phyloP scores from a whole-genome alignment of 768 basidiomycete species.

The Ephemerocybe angulata region DNA sequence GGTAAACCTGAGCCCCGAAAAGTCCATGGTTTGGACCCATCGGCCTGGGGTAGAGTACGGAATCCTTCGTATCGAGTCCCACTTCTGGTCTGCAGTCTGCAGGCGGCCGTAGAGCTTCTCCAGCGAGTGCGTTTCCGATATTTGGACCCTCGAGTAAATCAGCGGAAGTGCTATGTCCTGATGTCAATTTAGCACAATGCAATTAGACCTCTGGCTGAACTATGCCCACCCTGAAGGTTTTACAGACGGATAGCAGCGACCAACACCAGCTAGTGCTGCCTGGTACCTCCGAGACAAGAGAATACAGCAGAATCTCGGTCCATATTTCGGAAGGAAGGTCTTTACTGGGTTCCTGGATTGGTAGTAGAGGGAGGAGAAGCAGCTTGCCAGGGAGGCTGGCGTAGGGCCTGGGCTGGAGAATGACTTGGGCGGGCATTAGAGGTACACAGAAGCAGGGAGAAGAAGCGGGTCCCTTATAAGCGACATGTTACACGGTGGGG shows the following conservation, averaged over 20 bases:
- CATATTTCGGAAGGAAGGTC: slow-evolving; percentile 70
- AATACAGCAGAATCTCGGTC: slow-evolving; percentile 54
- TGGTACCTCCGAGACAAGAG: slow-evolving; percentile 22
- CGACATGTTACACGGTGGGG: no score
- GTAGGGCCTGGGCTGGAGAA: slow-evolving; percentile 68
- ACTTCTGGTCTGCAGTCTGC: slow-evolving; percentile 62
- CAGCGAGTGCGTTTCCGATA: slow-evolving; percentile 43
- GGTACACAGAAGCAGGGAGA: neutral
- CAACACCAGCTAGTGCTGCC: slow-evolving; percentile 24
- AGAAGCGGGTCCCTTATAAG: no score
- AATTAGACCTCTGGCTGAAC: neutral
- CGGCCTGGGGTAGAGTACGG: slow-evolving; percentile 85
- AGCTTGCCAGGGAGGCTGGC: slow-evolving; percentile 56
- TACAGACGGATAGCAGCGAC: slow-evolving; percentile 42
- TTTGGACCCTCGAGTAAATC: slow-evolving; percentile 53
- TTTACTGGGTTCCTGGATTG: slow-evolving; percentile 45
- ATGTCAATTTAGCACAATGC: neutral
- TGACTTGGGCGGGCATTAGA: slow-evolving; percentile 25
- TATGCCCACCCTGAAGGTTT: slow-evolving; percentile 40
- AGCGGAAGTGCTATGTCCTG: slow-evolving; percentile 68
- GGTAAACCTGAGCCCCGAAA: slow-evolving; percentile 49
- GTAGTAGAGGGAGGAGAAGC: slow-evolving; percentile 66
- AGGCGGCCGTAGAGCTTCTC: slow-evolving; percentile 59
- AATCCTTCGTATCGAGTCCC: slow-evolving; percentile 87
- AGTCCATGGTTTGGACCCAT: slow-evolving; percentile 76